phyloP scores from a whole-genome alignment of 352 stramenopile species.

The Elongisporangium undulatum region DNA sequence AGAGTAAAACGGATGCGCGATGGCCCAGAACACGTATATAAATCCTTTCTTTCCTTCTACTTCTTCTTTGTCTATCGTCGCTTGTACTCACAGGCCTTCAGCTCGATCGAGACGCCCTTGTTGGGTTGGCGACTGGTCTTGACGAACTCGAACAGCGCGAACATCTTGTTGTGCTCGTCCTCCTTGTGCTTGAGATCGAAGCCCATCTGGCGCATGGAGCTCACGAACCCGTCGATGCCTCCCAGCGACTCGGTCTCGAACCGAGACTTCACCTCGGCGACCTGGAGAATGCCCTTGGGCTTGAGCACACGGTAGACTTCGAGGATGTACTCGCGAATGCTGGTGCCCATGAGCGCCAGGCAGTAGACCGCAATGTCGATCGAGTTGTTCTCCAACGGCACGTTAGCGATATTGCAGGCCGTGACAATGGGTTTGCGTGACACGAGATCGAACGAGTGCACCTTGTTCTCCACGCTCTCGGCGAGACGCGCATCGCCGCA shows the following conservation, averaged over 20 bases:
- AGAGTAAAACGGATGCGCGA: neutral
- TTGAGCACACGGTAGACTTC: conserved; percentile 95
- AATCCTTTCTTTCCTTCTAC: neutral
- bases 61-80: conserved; percentile 33
- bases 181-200: conserved; percentile 62
- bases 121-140: conserved; percentile 56
- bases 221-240: conserved; percentile 62
- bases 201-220: conserved; percentile 49
- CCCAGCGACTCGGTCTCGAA: conserved; percentile 72
- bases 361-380: conserved; percentile 98
- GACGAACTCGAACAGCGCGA: conserved; percentile 79
- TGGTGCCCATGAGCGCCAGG: conserved; percentile 98
- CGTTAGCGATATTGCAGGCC: conserved; percentile 96
- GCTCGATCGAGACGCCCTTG: conserved; percentile 44
- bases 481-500: conserved; percentile 97
- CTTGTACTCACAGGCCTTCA: conserved; percentile 88
- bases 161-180: conserved; percentile 85
- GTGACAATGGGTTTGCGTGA: conserved; percentile 89
- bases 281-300: conserved; percentile 87
- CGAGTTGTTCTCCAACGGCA: conserved; percentile 85
- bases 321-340: conserved; percentile 95
- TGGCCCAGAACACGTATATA: neutral
- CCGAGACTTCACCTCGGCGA: conserved; percentile 81
- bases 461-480: conserved; percentile 82
- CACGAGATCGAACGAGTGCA: conserved; percentile 98